Evolutionary conservation across 2,329 filamentous ascomycete species (phyloP), one percentile per base, ranked within the genome.

Genomic region (Aspergillus niger): DNA sequence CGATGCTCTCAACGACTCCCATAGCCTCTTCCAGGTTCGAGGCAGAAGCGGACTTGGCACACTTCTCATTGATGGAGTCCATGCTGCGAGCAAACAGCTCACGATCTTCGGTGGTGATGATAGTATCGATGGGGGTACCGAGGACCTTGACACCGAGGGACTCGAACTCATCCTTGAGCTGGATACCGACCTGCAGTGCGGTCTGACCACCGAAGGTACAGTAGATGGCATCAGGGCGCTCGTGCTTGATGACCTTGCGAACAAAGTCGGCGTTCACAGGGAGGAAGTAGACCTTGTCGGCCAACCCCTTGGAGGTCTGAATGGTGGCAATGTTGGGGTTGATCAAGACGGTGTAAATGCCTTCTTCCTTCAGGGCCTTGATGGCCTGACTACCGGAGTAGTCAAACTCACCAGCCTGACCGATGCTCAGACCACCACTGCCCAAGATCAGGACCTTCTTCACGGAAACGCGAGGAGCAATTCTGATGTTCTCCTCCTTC

Each of bases 251-350:
- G 74, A 99, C 93, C 80, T 98, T 98, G 74, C 94, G 91, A 47
- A 99, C 95, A 68, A 97, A 98, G 57, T 98, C 94, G 60, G 94
- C 91, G 63, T 93, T 98, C 74, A 99, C 95, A 0, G 95, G 95
- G 47, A 98, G 83, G 84, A 98, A 99, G 81, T 98, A 99, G 55
- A 99, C 95, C 83, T 98, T 98, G 79, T 99, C 95, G 13, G 95
- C 95, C 56, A 99, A 83, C 66, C 95, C 95, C 81, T 97, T 97
- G 56, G 95, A 98, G 4, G 95, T 99, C 77, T 99, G 95, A 64
- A 98, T 98, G 0, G 95, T 99, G 67, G 95, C 95, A 75, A 99
- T 98, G 76, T 99, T 99, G 60, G 95, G 95, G 81, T 99, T 99
- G 84, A 99, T 98, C 65, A 99, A 83, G 65, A 99, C 89, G 3